Base-by-base conservation (phyloP, 495 filamentous ascomycete species). In the Hyphodiscus hymeniophilus region DNA sequence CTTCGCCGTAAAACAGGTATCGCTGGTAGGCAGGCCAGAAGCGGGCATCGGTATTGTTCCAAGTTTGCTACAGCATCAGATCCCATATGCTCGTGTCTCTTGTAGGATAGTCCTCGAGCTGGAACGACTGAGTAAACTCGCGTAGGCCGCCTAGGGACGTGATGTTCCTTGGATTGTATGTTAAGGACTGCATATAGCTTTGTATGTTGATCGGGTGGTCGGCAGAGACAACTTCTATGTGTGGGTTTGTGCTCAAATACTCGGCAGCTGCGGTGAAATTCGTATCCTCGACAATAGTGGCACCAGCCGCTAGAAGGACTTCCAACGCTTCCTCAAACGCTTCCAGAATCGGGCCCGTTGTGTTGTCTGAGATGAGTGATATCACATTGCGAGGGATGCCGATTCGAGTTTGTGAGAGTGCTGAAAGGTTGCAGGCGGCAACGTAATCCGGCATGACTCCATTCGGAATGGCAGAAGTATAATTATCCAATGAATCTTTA, bases 121-220 rank as follows among this genome's bases (percentile, higher is more conserved):
- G 38, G 32, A 54, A 46, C 11, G 23, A 30, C 33, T 43, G 48
- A 1, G 65, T 70, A 38, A 60, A 72, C 7, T 47, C 38, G 23
- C 22, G 30, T 7, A 70, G 21, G 28, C 60, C 54, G 13, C 41
- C 18, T 6, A 70, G 35, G 2, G 43, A 56, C 15, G 51, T 48
- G 48, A 77, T 54, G 30, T 69, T 63, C 51, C 69, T 48, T 0
- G 74, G 74, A 48, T 76, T 76, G 38, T 34, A 38, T 11, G 49
- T 55, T 21, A 78, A 56, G 28, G 59, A 45, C 28, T 63, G 52
- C 11, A 76, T 55, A 44, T 76, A 78, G 4, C 44, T 38, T 3
- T 63, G 50, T 6, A 75, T 51, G 40, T 66, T 59, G 10, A 57
- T 52, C 40, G 69, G 42, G 48, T 77, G 72, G 41, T 76, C 74